These are phyloP conservation scores for Actinomortierella wolfii DNA, from an alignment of 371 early-diverging fungal species.

Conservation along the genomic window DNA sequence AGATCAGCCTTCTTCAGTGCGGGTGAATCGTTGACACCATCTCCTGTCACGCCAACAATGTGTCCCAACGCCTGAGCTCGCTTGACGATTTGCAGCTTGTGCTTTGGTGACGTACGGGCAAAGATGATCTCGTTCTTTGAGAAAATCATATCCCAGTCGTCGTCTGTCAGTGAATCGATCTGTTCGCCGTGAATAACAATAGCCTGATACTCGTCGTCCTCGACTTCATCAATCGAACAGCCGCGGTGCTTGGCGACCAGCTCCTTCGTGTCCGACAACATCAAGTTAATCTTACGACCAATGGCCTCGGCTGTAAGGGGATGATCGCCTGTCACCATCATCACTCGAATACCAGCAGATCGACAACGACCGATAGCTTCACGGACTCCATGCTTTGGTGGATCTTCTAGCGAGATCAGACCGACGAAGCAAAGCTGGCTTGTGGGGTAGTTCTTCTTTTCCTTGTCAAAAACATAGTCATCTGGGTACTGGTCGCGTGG, in stretches of 20 bases:
- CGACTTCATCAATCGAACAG: slow-evolving; percentile 59
- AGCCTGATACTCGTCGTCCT: slow-evolving; percentile 83
- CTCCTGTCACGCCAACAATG: slow-evolving; percentile 94
- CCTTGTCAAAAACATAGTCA: slow-evolving; percentile 72
- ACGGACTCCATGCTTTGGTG: slow-evolving; percentile 96
- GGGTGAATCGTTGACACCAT: slow-evolving; percentile 94
- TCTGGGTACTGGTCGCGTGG: slow-evolving; percentile 70
- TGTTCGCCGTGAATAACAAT: slow-evolving; percentile 92
- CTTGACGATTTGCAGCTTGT: slow-evolving; percentile 90
- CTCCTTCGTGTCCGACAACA: slow-evolving; percentile 86
- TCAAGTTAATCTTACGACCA: slow-evolving; percentile 90
- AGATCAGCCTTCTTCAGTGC: slow-evolving; percentile 95
- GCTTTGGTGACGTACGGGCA: slow-evolving; percentile 90
- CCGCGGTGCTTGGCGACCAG: slow-evolving; percentile 71
- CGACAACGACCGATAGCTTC: slow-evolving; percentile 94
- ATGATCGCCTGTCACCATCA: slow-evolving; percentile 98
- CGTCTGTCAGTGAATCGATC: slow-evolving; percentile 79
- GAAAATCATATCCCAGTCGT: slow-evolving; percentile 90
- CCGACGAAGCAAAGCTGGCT: slow-evolving; percentile 81
- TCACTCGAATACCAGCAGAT: slow-evolving; percentile 90
- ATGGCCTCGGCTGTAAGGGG: slow-evolving; percentile 88
- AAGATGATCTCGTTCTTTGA: slow-evolving; percentile 88
- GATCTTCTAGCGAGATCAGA: slow-evolving; percentile 88
- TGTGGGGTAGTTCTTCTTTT: slow-evolving; percentile 76
- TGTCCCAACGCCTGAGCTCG: slow-evolving; percentile 83